These are phyloP conservation scores for Singerocomus rubriflavus DNA, from an alignment of 1,284 basidiomycete genomes.

Conservation along the genomic window DNA sequence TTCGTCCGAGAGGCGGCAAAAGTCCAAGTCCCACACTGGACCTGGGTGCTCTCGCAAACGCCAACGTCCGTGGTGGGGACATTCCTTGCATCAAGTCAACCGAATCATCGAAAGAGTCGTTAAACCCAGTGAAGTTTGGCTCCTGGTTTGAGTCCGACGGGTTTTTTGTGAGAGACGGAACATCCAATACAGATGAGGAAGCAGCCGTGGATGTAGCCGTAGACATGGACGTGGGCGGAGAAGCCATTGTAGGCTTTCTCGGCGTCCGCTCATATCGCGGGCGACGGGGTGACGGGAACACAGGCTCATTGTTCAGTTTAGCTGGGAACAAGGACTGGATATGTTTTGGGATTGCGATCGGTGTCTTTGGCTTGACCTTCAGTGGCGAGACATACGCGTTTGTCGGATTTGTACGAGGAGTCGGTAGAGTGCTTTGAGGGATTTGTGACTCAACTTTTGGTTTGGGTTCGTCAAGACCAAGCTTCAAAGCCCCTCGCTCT, in stretches of 20 bases:
- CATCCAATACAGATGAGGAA: constrained; percentile 32
- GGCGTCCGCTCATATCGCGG: constrained; percentile 32
- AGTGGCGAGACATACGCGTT: constrained; percentile 36
- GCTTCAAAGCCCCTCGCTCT: constrained; percentile 38
- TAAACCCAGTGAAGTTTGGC: constrained; percentile 40
- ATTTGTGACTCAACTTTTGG: constrained; percentile 43
- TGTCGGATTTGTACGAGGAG: constrained; percentile 38
- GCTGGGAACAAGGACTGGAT: constrained; percentile 63
- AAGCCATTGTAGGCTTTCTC: constrained; percentile 21
- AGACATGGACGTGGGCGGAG: constrained; percentile 27
- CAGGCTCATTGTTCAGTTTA: constrained; percentile 56
- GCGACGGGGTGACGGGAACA: constrained; percentile 41
- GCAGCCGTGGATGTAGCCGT: constrained; percentile 25
- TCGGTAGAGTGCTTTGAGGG: constrained; percentile 31
- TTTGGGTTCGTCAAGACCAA: constrained; percentile 49
- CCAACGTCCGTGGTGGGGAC: constrained; percentile 86
- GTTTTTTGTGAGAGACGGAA: constrained; percentile 25
- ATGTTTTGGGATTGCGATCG: constrained; percentile 52
- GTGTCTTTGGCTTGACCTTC: constrained; percentile 46
- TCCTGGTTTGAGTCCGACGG: constrained; percentile 25
- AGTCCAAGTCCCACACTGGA: constrained; percentile 49
- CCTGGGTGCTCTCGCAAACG: constrained; percentile 71
- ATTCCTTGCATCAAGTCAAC: constrained; percentile 53
- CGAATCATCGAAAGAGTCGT: constrained; percentile 59
- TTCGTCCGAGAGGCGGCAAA: constrained; percentile 54